Percentiles rank a stretch among this genome's conserved stretches.
Conservation (phyloP, 345 rosid species). For the Populus davidiana region DNA sequence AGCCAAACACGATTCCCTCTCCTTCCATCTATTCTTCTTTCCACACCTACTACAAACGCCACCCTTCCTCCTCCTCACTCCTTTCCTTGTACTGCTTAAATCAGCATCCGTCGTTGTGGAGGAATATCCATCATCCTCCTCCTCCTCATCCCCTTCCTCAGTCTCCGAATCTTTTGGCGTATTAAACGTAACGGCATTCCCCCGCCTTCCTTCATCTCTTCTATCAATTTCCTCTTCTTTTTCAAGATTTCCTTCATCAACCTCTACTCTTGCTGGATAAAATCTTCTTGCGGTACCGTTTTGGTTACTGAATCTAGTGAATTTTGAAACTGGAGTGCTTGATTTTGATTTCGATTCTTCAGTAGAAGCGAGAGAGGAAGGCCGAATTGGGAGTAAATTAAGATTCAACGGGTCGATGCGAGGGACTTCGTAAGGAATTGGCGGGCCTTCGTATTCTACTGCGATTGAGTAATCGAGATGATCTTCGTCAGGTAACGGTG, state of each 20-base stretch:
- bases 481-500: conserved; percentile 23
- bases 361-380: conserved; percentile 17
- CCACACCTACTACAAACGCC: conserved; percentile 49
- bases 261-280: neutral
- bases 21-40: conserved; percentile 41
- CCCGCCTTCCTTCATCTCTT: neutral
- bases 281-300: neutral
- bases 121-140: conserved; percentile 26
- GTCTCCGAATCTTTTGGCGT: conserved; percentile 36
- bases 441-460: conserved; percentile 55
- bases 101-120: conserved; percentile 6
- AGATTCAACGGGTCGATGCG: conserved; percentile 41
- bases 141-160: conserved; percentile 16
- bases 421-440: conserved; percentile 48
- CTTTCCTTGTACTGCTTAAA: neutral
- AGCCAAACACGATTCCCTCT: conserved; percentile 52
- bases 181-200: conserved; percentile 32
- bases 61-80: conserved; percentile 17
- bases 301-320: conserved; percentile 17
- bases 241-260: neutral
- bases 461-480: conserved; percentile 57
- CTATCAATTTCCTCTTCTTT: neutral
- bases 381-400: conserved; percentile 14
- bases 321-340: conserved; percentile 26
- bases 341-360: conserved; percentile 14